Evolutionary conservation across 768 basidiomycete genomes (phyloP).

Genomic region (Neoboletus magnificus): DNA sequence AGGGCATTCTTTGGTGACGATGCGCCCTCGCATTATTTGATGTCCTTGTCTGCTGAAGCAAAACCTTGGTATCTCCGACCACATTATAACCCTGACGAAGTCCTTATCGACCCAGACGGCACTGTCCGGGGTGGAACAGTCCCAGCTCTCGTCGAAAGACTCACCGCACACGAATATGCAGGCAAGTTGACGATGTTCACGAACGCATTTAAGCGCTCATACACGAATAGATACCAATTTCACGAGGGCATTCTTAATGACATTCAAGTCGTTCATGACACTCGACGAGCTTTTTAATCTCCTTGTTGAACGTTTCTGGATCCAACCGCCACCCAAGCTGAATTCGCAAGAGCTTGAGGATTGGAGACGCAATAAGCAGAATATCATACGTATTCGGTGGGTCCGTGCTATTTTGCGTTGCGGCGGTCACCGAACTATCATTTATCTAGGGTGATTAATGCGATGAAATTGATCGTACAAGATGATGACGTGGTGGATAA

Average conservation of each 20-base stretch:
- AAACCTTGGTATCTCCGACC: conserved; percentile 61
- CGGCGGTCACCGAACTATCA: neutral
- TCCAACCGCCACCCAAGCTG: conserved; percentile 48
- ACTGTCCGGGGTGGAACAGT: conserved; percentile 61
- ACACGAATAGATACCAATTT: conserved; percentile 46
- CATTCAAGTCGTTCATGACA: conserved; percentile 65
- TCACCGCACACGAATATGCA: conserved; percentile 62
- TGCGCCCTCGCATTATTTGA: conserved; percentile 43
- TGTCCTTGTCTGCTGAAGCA: conserved; percentile 37
- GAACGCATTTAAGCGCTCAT: neutral
- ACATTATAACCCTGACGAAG: conserved; percentile 53
- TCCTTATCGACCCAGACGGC: conserved; percentile 62
- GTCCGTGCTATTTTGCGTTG: conserved; percentile 9
- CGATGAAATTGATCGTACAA: conserved; percentile 58
- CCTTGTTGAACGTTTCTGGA: conserved; percentile 54
- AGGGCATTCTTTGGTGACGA: conserved; percentile 51
- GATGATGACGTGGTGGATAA: conserved; percentile 52
- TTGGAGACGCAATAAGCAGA: conserved; percentile 58
- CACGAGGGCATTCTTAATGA: conserved; percentile 62
- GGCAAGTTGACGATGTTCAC: conserved; percentile 36
- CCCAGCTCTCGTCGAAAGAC: conserved; percentile 55
- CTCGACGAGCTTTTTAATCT: conserved; percentile 52
- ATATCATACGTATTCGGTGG: conserved; percentile 57
- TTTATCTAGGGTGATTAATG: conserved; percentile 54
- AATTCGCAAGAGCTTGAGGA: conserved; percentile 42